phyloP scores from a whole-genome alignment of 192 early-diverging fungal genomes.

The Entophlyctis luteolus region DNA sequence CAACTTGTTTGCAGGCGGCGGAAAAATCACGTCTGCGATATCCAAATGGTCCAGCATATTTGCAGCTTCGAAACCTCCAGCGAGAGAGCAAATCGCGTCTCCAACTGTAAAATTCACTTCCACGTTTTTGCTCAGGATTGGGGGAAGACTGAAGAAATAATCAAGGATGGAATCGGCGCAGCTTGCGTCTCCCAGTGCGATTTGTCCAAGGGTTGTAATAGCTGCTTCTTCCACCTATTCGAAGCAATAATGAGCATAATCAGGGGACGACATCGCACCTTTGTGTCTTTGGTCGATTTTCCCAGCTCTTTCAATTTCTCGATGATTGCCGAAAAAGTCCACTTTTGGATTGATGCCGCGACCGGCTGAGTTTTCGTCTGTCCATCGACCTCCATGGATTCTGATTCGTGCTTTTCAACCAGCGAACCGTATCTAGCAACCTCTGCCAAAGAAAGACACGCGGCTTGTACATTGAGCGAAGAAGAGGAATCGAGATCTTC shows the following conservation, averaged over 20 bases:
- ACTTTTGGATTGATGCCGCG: neutral
- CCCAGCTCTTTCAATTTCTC: constrained; percentile 47
- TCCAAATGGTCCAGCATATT: constrained; percentile 69
- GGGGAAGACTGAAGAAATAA: constrained; percentile 54
- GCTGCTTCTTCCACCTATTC: constrained; percentile 62
- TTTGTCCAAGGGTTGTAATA: constrained; percentile 62
- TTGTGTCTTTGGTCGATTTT: constrained; percentile 66
- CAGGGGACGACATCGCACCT: constrained; percentile 33
- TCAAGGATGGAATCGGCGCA: constrained; percentile 36
- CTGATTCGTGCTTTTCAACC: constrained; percentile 22
- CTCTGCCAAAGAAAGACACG: constrained; percentile 69
- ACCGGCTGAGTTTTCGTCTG: neutral
- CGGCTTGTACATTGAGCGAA: constrained; percentile 50
- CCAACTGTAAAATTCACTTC: constrained; percentile 85
- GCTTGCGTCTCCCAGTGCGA: constrained; percentile 46
- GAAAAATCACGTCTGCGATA: constrained; percentile 53
- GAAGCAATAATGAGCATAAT: neutral
- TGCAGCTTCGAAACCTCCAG: constrained; percentile 64
- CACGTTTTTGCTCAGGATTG: constrained; percentile 65
- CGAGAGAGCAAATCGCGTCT: constrained; percentile 65
- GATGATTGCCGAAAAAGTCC: constrained; percentile 32
- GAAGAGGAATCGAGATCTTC: constrained; percentile 53
- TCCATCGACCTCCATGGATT: constrained; percentile 24
- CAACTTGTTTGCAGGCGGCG: neutral
- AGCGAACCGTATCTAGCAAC: constrained; percentile 59